Evolutionary conservation across 371 early-diverging fungal genomes (phyloP), one percentile per base, ranked within the genome.

Genomic region (Chytridiales sp.): DNA sequence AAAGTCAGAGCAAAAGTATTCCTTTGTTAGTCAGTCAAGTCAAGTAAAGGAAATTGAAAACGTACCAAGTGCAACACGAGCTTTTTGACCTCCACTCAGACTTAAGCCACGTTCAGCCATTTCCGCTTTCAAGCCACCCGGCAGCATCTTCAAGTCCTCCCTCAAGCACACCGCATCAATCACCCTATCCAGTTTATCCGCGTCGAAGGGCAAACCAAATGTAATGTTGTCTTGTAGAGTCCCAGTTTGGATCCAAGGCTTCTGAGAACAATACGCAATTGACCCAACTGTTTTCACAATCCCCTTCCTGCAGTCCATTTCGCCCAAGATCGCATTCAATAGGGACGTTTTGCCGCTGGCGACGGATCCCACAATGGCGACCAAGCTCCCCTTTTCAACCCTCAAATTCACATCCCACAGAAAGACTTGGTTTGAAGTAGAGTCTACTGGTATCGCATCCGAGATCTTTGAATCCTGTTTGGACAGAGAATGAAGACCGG

Each of bases 71-170:
- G 72, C 54, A 27, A 75, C 62, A 21, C 78, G 70, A 1, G 61
- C 61, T 49, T 72, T 70, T 47, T 83, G 80, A 4, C 94, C 95
- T 50, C 95, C 95, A 52, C 88, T 88, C 21, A 93, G 75, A 0
- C 87, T 88, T 22, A 93, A 81, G 3, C 94, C 94, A 41, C 84
- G 63, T 68, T 93, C 95, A 32, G 93, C 94, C 41, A 94, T 81
- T 64, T 87, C 86, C 0, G 92, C 91, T 36, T 70, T 57, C 70
- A 92, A 91, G 22, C 92, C 92, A 39, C 82, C 66, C 17, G 82
- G 78, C 39, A 94, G n/a, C n/a, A n/a, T n/a, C n/a, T n/a, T n/a
- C n/a, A n/a, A n/a, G n/a, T n/a, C n/a, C n/a, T n/a, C n/a, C n/a
- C n/a, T n/a, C n/a, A n/a, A n/a, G n/a, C n/a, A n/a, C n/a, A n/a